Evolutionary conservation across 2,329 filamentous ascomycete genomes (phyloP).

Genomic region (Penicillium sp.): DNA sequence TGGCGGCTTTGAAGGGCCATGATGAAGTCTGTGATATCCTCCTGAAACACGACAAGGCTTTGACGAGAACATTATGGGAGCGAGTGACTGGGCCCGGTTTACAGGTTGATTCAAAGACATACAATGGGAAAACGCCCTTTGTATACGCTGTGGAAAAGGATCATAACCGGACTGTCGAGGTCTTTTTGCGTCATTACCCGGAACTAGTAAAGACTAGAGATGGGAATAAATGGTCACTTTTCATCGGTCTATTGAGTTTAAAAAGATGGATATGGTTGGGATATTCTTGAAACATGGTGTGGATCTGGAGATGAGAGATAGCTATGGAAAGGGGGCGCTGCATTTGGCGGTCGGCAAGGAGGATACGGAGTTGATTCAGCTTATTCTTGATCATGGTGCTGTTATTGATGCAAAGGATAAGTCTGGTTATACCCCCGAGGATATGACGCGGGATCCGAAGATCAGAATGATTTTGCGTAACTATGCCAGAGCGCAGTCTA

Average conservation of each 20-base stretch:
- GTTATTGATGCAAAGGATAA: slow-evolving; percentile 4
- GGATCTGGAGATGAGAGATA: slow-evolving; percentile 13
- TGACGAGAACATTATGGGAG: slow-evolving; percentile 11
- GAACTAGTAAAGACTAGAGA: neutral
- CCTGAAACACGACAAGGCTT: slow-evolving; percentile 11
- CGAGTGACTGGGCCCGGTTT: slow-evolving; percentile 13
- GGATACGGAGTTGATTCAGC: slow-evolving; percentile 7
- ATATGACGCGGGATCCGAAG: slow-evolving; percentile 9
- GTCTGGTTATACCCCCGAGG: neutral
- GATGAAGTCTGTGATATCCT: slow-evolving; percentile 17
- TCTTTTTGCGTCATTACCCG: slow-evolving; percentile 16
- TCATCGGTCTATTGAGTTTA: neutral
- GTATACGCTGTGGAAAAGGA: slow-evolving; percentile 5
- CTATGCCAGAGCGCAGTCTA: slow-evolving; percentile 1
- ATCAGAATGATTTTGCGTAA: slow-evolving; percentile 17
- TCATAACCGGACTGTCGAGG: slow-evolving; percentile 4
- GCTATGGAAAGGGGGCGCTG: neutral
- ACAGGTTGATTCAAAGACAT: slow-evolving; percentile 7
- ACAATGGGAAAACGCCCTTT: slow-evolving; percentile 8
- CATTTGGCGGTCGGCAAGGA: neutral
- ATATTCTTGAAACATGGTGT: slow-evolving; percentile 12
- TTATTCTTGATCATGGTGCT: slow-evolving; percentile 8
- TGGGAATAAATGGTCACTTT: neutral
- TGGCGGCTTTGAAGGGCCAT: slow-evolving; percentile 11
- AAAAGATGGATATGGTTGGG: slow-evolving; percentile 7